Evolutionary conservation across 345 rosid species (phyloP).

Genomic region (Dipteronia dyeriana): DNA sequence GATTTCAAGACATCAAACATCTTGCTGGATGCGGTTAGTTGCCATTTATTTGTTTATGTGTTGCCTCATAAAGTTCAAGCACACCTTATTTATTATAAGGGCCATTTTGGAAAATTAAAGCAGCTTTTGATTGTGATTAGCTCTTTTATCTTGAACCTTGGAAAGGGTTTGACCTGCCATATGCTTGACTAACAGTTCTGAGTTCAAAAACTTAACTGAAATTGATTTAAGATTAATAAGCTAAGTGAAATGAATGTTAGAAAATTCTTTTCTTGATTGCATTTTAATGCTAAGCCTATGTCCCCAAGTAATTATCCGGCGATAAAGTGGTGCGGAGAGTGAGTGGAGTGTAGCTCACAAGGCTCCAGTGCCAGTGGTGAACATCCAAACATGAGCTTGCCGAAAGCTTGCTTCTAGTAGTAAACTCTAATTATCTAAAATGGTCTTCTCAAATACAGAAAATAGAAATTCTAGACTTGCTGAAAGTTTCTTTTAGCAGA

Average conservation of each 20-base stretch:
- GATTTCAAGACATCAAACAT: slow-evolving; percentile 97
- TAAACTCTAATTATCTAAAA: not conserved
- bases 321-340: not conserved
- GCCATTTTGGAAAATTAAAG: slow-evolving; percentile 9
- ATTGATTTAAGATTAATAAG: not conserved
- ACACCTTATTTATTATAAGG: slow-evolving; percentile 1
- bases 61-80: slow-evolving; percentile 1
- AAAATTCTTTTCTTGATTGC: not conserved
- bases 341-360: not conserved
- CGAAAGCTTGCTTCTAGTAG: not conserved
- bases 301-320: not conserved
- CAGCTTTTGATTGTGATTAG: not conserved
- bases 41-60: not conserved
- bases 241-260: not conserved
- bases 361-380: not conserved
- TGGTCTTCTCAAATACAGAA: not conserved
- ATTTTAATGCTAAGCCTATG: not conserved
- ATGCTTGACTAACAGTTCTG: not conserved
- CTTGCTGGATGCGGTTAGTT: slow-evolving; percentile 78
- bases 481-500: not conserved
- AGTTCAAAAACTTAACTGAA: not conserved
- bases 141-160: not conserved
- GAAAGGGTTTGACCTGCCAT: not conserved
- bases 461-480: not conserved
- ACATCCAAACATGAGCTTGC: not conserved